Evolutionary conservation across 331 rosid genomes (phyloP), one percentile per base, ranked within the genome.

Genomic region (Telfairia occidentalis): DNA sequence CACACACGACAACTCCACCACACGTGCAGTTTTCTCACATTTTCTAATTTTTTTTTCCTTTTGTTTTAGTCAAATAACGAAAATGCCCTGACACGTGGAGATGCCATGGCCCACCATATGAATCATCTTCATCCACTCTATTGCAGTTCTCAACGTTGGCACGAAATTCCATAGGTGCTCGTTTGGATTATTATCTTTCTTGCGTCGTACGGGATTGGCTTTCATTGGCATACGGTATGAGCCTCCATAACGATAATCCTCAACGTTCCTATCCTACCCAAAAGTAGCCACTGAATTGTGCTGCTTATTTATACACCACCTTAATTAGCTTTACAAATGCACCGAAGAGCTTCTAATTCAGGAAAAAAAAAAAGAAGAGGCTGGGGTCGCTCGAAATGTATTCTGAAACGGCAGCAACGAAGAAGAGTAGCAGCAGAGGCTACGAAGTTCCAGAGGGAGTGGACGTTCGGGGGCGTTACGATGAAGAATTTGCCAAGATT

Each of bases 391-490:
- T 57, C 0, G 89, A 88, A 77, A 77, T 78, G 50, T 12, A 82
- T 43, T 69, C 74, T 7, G 55, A 43, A 69, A 13, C 74, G 5
- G 52, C 48, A 78, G 79, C 13, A 1, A 84, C 73, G 16, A 74
- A 45, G 21, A 42, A 30, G 24, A 70, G 12, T 4, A 19, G 45
- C 46, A 32, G 19, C 42, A 35, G 26, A 7, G 71, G 84, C 69
- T 93, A 91, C 49, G 92, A 94, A 12, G 84, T 81, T 38, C 96
- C 92, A n/a, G 89, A 88, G 42, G 90, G 89, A 65, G 92, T 91
- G 59, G 97, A 91, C 50, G 82, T 94, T 45, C 59, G 86, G 35
- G 98, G 97, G 63, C 82, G 92, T 34, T 91, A 87, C 3, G 90
- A 89, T 10, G 81, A 79, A 11, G 92, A 89, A 43, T 89, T 83